Conservation (phyloP, 164 flowering plant species). For the Buxus sempervirens region DNA sequence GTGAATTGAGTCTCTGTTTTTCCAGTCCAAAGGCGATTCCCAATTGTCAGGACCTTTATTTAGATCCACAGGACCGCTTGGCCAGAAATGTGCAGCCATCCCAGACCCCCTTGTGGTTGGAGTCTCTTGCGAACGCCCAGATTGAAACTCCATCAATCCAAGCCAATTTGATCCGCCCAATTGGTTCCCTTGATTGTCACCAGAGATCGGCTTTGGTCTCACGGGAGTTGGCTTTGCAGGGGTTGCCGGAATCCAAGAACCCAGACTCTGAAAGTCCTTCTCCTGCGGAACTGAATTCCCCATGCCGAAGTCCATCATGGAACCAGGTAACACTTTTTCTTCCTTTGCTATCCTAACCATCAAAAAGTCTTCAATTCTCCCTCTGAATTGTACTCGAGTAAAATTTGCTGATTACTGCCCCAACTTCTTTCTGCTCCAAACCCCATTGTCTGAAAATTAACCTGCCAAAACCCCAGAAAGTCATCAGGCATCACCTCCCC, state of each 20-base stretch:
- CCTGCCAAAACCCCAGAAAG: background rate
- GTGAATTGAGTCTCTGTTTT: background rate
- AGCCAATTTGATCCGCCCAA: conserved; percentile 2
- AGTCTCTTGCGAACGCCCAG: conserved; percentile 9
- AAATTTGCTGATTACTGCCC: background rate
- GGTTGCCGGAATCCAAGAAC: conserved; percentile 43
- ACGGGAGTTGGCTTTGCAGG: conserved; percentile 34
- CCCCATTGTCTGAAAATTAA: background rate
- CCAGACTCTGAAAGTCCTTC: conserved; percentile 15
- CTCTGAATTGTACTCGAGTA: background rate
- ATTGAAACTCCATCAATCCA: conserved; percentile 5
- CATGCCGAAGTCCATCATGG: conserved; percentile 23
- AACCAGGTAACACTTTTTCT: too few species aligned
- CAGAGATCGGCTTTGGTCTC: conserved; percentile 19
- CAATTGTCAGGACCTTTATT: background rate
- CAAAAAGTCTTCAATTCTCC: background rate
- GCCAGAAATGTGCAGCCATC: conserved; percentile 4
- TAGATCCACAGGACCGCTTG: background rate
- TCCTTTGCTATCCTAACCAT: background rate
- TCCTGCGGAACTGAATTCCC: conserved; percentile 12
- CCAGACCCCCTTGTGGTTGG: background rate
- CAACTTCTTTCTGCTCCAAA: background rate
- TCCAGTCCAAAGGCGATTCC: conserved; percentile 3
- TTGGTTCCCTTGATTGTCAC: conserved; percentile 14
- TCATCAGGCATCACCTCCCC: background rate